phyloP scores from a whole-genome alignment of 108 stramenopile genomes.

The Cyclotella atomus region DNA sequence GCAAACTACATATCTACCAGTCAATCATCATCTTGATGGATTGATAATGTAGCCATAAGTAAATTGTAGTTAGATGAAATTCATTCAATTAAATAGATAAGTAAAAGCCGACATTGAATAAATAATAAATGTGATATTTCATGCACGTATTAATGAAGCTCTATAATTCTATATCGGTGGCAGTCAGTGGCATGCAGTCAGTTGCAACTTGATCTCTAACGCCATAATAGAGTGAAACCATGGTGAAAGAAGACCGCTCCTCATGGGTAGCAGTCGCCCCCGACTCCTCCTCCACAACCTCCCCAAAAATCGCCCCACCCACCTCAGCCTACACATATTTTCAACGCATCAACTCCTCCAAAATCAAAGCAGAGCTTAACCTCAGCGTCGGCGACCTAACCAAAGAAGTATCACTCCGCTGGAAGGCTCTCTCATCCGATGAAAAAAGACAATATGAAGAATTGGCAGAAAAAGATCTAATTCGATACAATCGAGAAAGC shows the following conservation, averaged over 20 bases:
- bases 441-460: slow-evolving; percentile 58
- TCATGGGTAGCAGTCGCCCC: slow-evolving; percentile 87
- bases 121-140: too few relatives aligned
- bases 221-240: too few relatives aligned
- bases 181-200: too few relatives aligned
- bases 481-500: slow-evolving; percentile 71
- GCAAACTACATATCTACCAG: too few relatives aligned
- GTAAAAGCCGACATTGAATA: too few relatives aligned
- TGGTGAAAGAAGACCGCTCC: slow-evolving; percentile 83
- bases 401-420: slow-evolving; percentile 63
- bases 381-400: slow-evolving; percentile 65
- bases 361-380: slow-evolving; percentile 58
- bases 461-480: slow-evolving; percentile 58
- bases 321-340: slow-evolving; percentile 81
- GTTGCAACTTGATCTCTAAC: too few relatives aligned
- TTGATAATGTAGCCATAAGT: too few relatives aligned
- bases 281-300: slow-evolving; percentile 48
- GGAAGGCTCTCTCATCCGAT: slow-evolving; percentile 52
- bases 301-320: slow-evolving; percentile 12
- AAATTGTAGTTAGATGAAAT: too few relatives aligned
- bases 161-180: too few relatives aligned
- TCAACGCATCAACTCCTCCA: slow-evolving; percentile 60
- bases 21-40: too few relatives aligned
- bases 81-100: too few relatives aligned
- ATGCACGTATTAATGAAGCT: too few relatives aligned